Evolutionary conservation across 1,284 basidiomycete species (phyloP), one percentile per base, ranked within the genome.

Genomic region (Leccinum subrobustum): DNA sequence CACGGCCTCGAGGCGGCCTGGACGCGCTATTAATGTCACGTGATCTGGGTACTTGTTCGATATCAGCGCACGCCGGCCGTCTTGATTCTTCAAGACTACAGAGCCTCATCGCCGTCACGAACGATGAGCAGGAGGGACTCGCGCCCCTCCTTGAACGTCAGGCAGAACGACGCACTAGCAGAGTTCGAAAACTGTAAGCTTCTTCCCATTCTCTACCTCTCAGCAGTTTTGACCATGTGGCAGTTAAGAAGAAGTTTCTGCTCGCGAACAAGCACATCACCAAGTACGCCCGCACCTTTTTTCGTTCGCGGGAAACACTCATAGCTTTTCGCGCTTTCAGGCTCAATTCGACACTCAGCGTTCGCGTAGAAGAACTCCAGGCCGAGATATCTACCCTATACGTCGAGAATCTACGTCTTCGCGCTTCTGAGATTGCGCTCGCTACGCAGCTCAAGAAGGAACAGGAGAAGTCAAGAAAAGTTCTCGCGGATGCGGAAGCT

Each of bases 221-320:
- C 18, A 23, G 44, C 20, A n/a, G n/a, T n/a, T 18, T 23, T 56
- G 37, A 56, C 54, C 39, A n/a, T 23, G 25, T 68, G 63, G 58
- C 72, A 93, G 91, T 92, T 80, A 93, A 92, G 85, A 92, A 91
- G 86, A 92, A 91, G 77, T 93, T 92, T 69, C 81, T 93, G 25
- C 86, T 92, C 59, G 90, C 90, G 60, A 93, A 93, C 78, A 93
- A 92, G 76, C 91, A 92, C 75, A 93, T 93, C 70, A 92, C 91
- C 29, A 93, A 92, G 89, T 91, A 66, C 27, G 80, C 71, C 42
- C 39, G 5, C 18, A 29, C 55, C 55, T 58, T 27, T 42, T 53
- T 14, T 47, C 44, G 14, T 42, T 50, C 25, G 60, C 51, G 58
- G 47, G 18, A 59, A 23, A 48, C 52, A n/a, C 62, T 61, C 62